phyloP scores from a whole-genome alignment of 352 stramenopile species.

The Phytophthora pluvialis region DNA sequence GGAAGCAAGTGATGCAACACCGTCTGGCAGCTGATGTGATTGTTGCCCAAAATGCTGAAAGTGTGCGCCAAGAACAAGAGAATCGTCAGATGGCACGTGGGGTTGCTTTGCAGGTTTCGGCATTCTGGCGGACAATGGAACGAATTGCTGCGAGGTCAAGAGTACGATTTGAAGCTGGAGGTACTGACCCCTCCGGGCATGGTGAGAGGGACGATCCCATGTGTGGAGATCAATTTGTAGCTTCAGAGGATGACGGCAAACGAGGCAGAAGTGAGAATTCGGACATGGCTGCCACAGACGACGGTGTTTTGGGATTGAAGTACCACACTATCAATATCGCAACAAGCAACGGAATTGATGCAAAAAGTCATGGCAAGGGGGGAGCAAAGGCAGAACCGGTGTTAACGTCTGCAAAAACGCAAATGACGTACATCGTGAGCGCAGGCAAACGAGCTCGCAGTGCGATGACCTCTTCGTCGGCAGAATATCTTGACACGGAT shows the following conservation, averaged over 20 bases:
- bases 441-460: constrained; percentile 55
- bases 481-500: constrained; percentile 8
- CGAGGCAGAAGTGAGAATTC: constrained; percentile 31
- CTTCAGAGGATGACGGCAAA: constrained; percentile 32
- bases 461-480: constrained; percentile 43
- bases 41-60: constrained; percentile 72
- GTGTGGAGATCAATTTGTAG: constrained; percentile 10
- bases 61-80: constrained; percentile 67
- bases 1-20: constrained; percentile 87
- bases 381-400: constrained; percentile 19
- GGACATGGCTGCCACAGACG: constrained; percentile 3
- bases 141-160: constrained; percentile 80
- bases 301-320: constrained; percentile 36
- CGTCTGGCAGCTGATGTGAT: constrained; percentile 71
- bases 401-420: constrained; percentile 31
- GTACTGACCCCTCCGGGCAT: constrained; percentile 23
- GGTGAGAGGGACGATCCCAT: constrained; percentile 17
- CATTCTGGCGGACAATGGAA: constrained; percentile 89
- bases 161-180: constrained; percentile 64
- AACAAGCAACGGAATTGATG: constrained; percentile 18
- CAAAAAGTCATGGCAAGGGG: constrained; percentile 24
- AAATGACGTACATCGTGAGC: constrained; percentile 54
- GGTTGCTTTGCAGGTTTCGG: constrained; percentile 72
- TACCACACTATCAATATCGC: constrained; percentile 50
- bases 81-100: constrained; percentile 69